Evolutionary conservation across 805 yeast species (phyloP).

Genomic region (Wickerhamomyces tratensis): DNA sequence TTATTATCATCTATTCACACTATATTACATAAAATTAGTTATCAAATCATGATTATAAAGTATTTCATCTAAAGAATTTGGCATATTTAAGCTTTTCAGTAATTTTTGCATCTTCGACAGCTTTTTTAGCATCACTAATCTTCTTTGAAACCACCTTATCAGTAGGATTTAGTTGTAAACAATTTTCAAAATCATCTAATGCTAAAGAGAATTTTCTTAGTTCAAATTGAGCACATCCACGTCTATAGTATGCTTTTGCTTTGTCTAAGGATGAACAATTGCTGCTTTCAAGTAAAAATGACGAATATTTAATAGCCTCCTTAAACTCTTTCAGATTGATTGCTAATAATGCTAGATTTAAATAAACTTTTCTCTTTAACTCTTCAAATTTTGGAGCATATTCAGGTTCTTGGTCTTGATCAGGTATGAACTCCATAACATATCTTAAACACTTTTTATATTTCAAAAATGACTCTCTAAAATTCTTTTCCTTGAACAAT

Average conservation of each 20-base stretch:
- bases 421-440: conserved; percentile 66
- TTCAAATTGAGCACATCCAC: conserved; percentile 35
- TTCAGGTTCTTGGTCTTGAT: conserved; percentile 47
- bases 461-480: conserved; percentile 46
- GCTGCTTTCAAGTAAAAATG: conserved; percentile 45
- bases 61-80: conserved; percentile 41
- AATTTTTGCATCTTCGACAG: conserved; percentile 33
- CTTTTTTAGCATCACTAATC: conserved; percentile 28
- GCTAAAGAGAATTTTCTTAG: conserved; percentile 42
- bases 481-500: conserved; percentile 43
- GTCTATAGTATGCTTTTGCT: conserved; percentile 53
- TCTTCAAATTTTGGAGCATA: conserved; percentile 38
- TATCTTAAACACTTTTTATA: conserved; percentile 60
- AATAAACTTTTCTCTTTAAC: conserved; percentile 29
- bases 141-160: conserved; percentile 42
- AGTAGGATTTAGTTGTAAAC: conserved; percentile 32
- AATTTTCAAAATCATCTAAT: conserved; percentile 32
- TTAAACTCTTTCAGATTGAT: conserved; percentile 39
- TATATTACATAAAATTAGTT: too few species aligned
- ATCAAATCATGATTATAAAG: too few species aligned
- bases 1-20: conserved; percentile 28
- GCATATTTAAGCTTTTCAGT: conserved; percentile 47
- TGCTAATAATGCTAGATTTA: conserved; percentile 48
- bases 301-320: conserved; percentile 43
- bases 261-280: conserved; percentile 27